These are phyloP conservation scores for Lunasporangiospora selenospora DNA, from an alignment of 192 early-diverging fungal species.

Conservation along the genomic window DNA sequence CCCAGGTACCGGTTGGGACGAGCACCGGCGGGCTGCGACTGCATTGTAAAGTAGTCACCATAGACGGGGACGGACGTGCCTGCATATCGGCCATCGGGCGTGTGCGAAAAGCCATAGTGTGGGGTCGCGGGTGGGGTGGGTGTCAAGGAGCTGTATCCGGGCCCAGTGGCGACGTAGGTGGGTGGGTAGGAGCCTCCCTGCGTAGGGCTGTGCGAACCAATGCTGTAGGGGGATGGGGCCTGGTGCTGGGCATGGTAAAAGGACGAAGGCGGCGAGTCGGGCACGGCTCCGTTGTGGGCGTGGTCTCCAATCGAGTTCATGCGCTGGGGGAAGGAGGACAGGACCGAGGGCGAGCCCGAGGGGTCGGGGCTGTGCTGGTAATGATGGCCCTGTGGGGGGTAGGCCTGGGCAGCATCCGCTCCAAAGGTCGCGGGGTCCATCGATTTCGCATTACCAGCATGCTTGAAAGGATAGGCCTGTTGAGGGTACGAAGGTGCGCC, in stretches of 20 bases:
- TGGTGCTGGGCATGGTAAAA: constrained; percentile 44
- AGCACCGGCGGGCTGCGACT: constrained; percentile 7
- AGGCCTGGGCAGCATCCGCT: constrained; percentile 5
- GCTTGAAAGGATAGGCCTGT: constrained; percentile 46
- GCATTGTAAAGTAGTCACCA: constrained; percentile 35
- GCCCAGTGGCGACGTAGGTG: constrained; percentile 12
- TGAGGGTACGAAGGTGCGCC: constrained; percentile 16
- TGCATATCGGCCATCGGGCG: constrained; percentile 27
- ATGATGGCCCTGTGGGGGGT: constrained; percentile 29
- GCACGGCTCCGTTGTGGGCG: constrained; percentile 12
- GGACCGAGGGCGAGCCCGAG: constrained; percentile 30
- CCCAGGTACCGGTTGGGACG: constrained; percentile 20
- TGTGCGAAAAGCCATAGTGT: constrained; percentile 32
- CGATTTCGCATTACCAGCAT: constrained; percentile 47
- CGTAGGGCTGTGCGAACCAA: constrained; percentile 43
- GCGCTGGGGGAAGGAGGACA: constrained; percentile 31
- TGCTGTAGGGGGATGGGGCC: constrained; percentile 39
- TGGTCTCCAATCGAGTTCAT: constrained; percentile 34
- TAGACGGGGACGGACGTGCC: constrained; percentile 24
- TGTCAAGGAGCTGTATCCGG: constrained; percentile 30
- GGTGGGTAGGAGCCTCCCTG: constrained; percentile 26
- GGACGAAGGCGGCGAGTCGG: constrained; percentile 29
- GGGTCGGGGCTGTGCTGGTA: constrained; percentile 45
- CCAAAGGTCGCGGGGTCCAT: constrained; percentile 36
- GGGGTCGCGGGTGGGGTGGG: constrained; percentile 41